Percentiles rank a stretch among this genome's conserved stretches.
These are phyloP conservation scores for Celoporthe dispersa DNA, from an alignment of 2,329 filamentous ascomycete genomes.

Conservation along the genomic window DNA sequence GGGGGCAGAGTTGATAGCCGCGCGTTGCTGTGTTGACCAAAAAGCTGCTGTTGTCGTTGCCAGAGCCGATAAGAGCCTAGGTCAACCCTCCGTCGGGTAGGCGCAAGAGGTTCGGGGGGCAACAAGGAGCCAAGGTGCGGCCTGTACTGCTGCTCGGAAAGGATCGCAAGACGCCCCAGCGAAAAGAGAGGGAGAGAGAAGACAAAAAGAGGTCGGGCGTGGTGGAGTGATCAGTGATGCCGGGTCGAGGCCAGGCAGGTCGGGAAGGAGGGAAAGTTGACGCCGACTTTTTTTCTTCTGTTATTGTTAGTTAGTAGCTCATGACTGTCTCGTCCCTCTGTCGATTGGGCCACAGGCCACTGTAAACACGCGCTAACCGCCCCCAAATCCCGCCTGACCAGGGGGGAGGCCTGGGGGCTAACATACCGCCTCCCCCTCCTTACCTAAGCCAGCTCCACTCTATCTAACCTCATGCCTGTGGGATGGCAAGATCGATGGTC, in stretches of 20 bases:
- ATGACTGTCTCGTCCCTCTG: not conserved
- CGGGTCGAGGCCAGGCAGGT: not conserved
- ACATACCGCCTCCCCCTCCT: not conserved
- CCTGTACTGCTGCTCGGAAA: not conserved
- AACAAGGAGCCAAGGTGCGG: not conserved
- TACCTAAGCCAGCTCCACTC: not conserved
- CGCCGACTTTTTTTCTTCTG: constrained; percentile 5
- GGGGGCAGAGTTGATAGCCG: not conserved
- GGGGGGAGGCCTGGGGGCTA: no score
- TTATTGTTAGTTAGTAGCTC: constrained; percentile 1
- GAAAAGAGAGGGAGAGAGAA: not conserved
- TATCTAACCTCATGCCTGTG: not conserved
- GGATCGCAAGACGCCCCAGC: not conserved
- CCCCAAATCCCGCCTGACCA: not conserved
- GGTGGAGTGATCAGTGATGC: not conserved
- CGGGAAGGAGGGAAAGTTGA: not conserved
- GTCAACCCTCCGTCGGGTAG: not conserved
- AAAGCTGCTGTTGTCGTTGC: not conserved
- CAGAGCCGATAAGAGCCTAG: not conserved
- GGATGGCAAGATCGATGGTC: not conserved
- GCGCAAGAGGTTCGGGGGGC: not conserved
- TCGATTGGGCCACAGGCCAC: not conserved
- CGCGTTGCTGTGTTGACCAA: constrained; percentile 9
- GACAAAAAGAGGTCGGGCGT: not conserved
- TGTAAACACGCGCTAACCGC: constrained; percentile 9